A percentile compares a stretch with the other conserved stretches of the same genome.
phyloP scores from a whole-genome alignment of 2,329 filamentous ascomycete genomes.

The Blumeriella jaapii region DNA sequence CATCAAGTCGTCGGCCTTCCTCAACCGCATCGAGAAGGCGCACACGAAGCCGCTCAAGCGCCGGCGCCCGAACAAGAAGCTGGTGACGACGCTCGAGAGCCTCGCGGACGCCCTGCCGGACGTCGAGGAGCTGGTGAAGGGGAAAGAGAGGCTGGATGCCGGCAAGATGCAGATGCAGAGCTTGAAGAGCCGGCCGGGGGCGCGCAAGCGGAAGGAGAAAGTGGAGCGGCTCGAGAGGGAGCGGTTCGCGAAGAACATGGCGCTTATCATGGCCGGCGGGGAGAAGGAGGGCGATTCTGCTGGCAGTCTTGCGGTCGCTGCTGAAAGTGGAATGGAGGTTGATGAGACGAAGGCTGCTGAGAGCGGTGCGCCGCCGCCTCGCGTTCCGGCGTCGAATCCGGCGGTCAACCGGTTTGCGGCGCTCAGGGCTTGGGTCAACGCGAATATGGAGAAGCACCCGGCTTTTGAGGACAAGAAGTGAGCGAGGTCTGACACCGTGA shows the following conservation, averaged over 20 bases:
- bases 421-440: slow-evolving; percentile 69
- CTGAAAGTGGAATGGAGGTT: slow-evolving; percentile 1
- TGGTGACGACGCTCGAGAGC: slow-evolving; percentile 61
- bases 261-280: slow-evolving; percentile 39
- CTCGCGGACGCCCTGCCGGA: slow-evolving; percentile 70
- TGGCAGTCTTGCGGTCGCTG: too few species aligned
- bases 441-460: slow-evolving; percentile 80
- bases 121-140: slow-evolving; percentile 31
- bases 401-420: slow-evolving; percentile 59
- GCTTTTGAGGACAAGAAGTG: slow-evolving; percentile 41
- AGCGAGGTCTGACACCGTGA: not conserved
- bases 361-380: slow-evolving; percentile 11
- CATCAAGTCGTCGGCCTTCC: slow-evolving; percentile 71
- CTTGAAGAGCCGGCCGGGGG: slow-evolving; percentile 63
- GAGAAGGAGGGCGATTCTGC: slow-evolving; percentile 1
- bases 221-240: slow-evolving; percentile 72
- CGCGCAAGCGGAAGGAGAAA: slow-evolving; percentile 72
- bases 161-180: slow-evolving; percentile 61
- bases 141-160: slow-evolving; percentile 14
- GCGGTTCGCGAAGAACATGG: slow-evolving; percentile 75
- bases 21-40: slow-evolving; percentile 62
- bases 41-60: slow-evolving; percentile 45
- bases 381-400: slow-evolving; percentile 7
- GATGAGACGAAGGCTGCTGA: slow-evolving; percentile 11
- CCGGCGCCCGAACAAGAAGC: slow-evolving; percentile 62